Evolutionary conservation across 306 rosid genomes (phyloP).

Genomic region (Glycine tomentella): DNA sequence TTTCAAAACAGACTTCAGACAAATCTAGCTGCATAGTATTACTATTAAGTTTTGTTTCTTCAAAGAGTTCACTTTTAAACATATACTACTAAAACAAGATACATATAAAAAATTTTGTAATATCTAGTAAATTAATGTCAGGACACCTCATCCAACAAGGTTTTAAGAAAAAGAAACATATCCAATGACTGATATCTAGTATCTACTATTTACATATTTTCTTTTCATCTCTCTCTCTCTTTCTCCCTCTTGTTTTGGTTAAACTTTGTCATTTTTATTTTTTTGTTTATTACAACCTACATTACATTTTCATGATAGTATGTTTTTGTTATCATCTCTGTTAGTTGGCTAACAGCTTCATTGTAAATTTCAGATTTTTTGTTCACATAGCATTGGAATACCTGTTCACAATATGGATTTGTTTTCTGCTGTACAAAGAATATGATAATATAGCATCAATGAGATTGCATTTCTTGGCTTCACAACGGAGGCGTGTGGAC

Average conservation of each 20-base stretch:
- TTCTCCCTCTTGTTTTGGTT: neutral
- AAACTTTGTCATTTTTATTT: neutral
- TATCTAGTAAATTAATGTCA: conserved; percentile 12
- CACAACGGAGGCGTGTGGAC: conserved; percentile 79
- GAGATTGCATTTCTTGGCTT: conserved; percentile 86
- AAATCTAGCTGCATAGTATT: neutral
- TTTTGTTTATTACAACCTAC: neutral
- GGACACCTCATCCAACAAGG: neutral
- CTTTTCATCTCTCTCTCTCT: neutral
- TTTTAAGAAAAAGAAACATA: neutral
- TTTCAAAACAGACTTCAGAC: conserved; percentile 10
- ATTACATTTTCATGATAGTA: conserved; percentile 16
- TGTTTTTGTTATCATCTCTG: neutral
- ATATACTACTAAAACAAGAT: neutral
- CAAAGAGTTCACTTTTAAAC: conserved; percentile 7
- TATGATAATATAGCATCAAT: conserved; percentile 69
- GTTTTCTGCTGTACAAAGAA: conserved; percentile 82
- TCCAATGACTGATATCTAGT: conserved; percentile 15
- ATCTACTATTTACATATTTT: conserved; percentile 1
- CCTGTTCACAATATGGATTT: conserved; percentile 82
- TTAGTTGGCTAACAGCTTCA: conserved; percentile 32
- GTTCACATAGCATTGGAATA: conserved; percentile 89
- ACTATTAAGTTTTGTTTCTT: neutral
- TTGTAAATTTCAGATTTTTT: conserved; percentile 76
- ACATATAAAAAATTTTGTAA: neutral